Base-by-base conservation (phyloP, 2,329 filamentous ascomycete genomes). In the Calonectria pauciramosa region DNA sequence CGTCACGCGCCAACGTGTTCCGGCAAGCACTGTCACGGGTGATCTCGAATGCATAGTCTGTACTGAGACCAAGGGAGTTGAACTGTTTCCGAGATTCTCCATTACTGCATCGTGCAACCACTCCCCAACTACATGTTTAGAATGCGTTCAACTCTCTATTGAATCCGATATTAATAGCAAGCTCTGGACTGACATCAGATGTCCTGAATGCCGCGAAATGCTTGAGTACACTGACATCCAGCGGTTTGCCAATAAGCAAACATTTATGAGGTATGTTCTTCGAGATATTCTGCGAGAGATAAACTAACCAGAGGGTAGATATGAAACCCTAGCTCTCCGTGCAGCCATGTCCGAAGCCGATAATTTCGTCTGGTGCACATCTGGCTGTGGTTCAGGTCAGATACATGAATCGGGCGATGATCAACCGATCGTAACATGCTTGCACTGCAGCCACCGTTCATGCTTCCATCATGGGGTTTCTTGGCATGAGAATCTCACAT, bases 291-390 rank as follows among this genome's bases (percentile, higher is more conserved):
- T 44, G 10, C 20, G 7, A 13, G 32, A 7, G n/a, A 16, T 8
- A 4, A 4, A 18, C 71, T 81, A 20, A 81, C 51, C 41, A 9
- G 23, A 3, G 9, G 10, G 3, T 64, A 86, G 85, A 47, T 87
- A 90, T 74, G 86, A 90, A 66, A 82, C 79, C 1, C 82, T 90
- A 41, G 82, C 86, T 8, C 82, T 87, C 4, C 84, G 87, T 23
- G 85, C 85, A 14, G 86, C 85, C 14, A 82, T 91, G 68, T 84
- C 86, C 23, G 79, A 83, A 26, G 82, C 87, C 1, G 82, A 85
- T 0, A 86, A 87, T 38, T 92, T 91, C 76, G 81, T 87, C 18
- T 91, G 89, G 88, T 93, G 91, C 76, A 86, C 90, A 1, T 82
- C 88, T 0, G 84, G 83, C 3, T 93, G 91, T 77, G 85, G 83